Conservation (phyloP, 257 asterid genomes). For the Gynochthodes officinalis region DNA sequence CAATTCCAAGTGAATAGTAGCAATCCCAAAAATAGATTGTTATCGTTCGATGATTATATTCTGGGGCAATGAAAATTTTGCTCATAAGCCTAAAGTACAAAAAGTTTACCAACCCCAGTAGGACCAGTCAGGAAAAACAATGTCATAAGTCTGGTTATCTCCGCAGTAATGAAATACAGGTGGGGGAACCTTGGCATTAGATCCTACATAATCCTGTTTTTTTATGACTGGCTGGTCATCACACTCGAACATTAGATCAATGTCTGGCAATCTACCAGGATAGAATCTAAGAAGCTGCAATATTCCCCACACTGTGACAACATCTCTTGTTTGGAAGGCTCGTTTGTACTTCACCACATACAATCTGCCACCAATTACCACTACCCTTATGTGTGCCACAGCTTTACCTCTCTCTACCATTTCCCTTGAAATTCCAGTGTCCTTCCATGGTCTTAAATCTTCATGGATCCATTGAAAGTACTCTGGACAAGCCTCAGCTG, state of each 20-base stretch:
- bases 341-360: slow-evolving; percentile 48
- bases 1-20: slow-evolving; percentile 2
- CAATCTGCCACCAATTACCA: slow-evolving; percentile 50
- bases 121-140: slow-evolving; percentile 91
- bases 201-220: slow-evolving; percentile 27
- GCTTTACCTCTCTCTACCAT: slow-evolving; percentile 48
- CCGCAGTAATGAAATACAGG: slow-evolving; percentile 77
- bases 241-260: slow-evolving; percentile 67
- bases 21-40: background rate
- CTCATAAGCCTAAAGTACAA: slow-evolving; percentile 9
- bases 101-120: slow-evolving; percentile 97
- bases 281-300: slow-evolving; percentile 79
- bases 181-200: slow-evolving; percentile 37
- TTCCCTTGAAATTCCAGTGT: slow-evolving; percentile 50
- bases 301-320: slow-evolving; percentile 74
- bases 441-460: slow-evolving; percentile 74
- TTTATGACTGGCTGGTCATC: slow-evolving; percentile 56
- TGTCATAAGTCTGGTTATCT: slow-evolving; percentile 51
- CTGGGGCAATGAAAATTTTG: background rate
- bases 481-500: slow-evolving; percentile 46
- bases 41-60: background rate
- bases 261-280: slow-evolving; percentile 61
- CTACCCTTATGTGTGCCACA: slow-evolving; percentile 51
- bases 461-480: slow-evolving; percentile 88
- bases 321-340: slow-evolving; percentile 75